Evolutionary conservation across 331 rosid species (phyloP), one percentile per base, ranked within the genome.

Genomic region (Quercus lobata): DNA sequence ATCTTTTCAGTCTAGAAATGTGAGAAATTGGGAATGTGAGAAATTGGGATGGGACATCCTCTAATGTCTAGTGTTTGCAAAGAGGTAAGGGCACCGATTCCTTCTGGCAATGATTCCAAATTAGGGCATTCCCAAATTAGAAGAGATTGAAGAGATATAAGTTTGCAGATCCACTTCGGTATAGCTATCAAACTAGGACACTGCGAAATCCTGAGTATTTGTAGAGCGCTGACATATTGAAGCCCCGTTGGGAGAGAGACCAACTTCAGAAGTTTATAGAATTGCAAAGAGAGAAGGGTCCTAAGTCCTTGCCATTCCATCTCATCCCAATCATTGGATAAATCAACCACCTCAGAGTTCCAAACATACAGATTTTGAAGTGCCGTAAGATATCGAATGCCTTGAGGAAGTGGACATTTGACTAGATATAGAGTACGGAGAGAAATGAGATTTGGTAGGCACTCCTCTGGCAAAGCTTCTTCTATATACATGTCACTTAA

Each of bases 161-260:
- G 37, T 34, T 34, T 34, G 37, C 34, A 6, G 5, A n/a, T 14
- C 27, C 69, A 6, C 14, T 62, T 6, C 4, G 35, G 69, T 32
- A 62, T 9, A 22, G 6, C 34, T 4, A 1, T 3, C 18, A 62
- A 32, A 5, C 7, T 8, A 2, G 10, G 2, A 2, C 69, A 62
- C 0, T 0, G 0, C 4, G 0, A 0, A 9, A 62, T 14, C 0
- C 0, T 0, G 6, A 62, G 19, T 0, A 1, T 1, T 34, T 62
- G 35, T 2, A 62, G 16, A 14, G 24, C 0, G 24, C 24, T 25
- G 69, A 24, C 34, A 6, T 62, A 16, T 27, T 25, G 37, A 62
- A 62, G 17, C 1, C 69, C 69, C 5, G 10, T 34, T 27, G 69
- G 30, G 35, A 62, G 15, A 16, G 35, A 62, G 52, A 9, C 52